Percentiles rank a stretch among this genome's conserved stretches.
These are phyloP conservation scores for Globisporangium paddicum DNA, from an alignment of 352 stramenopile species.

Conservation along the genomic window DNA sequence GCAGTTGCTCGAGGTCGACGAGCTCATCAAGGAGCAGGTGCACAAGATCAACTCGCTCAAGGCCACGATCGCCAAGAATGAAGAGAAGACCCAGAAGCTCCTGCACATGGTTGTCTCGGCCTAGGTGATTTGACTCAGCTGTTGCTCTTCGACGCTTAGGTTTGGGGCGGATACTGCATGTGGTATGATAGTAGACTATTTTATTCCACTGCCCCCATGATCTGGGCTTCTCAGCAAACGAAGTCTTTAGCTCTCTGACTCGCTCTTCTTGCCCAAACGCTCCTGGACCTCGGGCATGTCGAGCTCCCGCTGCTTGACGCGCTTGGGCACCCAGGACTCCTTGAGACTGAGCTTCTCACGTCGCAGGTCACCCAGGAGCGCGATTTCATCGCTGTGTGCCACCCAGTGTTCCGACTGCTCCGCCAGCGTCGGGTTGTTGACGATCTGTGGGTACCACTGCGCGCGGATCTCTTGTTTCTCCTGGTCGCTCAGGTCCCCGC, in stretches of 20 bases:
- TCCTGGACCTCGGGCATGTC: constrained; percentile 63
- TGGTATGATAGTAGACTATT: not conserved
- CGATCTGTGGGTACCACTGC: constrained; percentile 58
- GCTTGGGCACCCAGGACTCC: constrained; percentile 65
- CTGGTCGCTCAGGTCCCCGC: constrained; percentile 39
- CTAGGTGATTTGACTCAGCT: constrained; percentile 8
- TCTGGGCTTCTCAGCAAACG: too few species aligned
- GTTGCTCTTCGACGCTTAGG: not conserved
- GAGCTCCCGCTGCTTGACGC: constrained; percentile 46
- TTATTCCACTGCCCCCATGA: too few species aligned
- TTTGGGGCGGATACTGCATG: not conserved
- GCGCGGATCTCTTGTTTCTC: constrained; percentile 50
- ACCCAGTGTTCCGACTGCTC: constrained; percentile 51
- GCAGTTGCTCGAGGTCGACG: constrained; percentile 84
- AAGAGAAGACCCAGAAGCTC: constrained; percentile 89
- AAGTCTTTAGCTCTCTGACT: not conserved
- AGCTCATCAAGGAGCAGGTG: constrained; percentile 89
- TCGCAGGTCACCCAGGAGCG: constrained; percentile 47
- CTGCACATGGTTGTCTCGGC: constrained; percentile 86
- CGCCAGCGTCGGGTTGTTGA: constrained; percentile 63
- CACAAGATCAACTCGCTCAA: constrained; percentile 92
- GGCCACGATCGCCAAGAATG: constrained; percentile 90
- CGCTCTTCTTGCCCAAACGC: constrained; percentile 18
- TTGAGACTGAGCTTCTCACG: constrained; percentile 44
- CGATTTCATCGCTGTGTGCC: constrained; percentile 29